Conservation (phyloP, 1,139 yeast genomes). For the Eremothecium coryli region DNA sequence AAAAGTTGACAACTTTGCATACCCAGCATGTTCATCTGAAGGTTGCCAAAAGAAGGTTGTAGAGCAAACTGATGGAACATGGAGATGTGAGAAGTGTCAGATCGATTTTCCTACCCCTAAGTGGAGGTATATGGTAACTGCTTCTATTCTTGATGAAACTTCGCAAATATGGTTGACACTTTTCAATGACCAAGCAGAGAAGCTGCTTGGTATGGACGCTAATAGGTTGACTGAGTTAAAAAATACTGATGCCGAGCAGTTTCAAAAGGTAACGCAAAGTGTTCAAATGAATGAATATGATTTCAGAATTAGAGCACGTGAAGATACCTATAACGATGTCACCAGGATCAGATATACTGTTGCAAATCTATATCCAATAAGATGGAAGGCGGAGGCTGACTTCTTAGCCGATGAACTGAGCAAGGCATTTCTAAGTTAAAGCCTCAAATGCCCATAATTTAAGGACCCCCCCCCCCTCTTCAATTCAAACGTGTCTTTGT, state of each 20-base stretch:
- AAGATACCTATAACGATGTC: slow-evolving; percentile 74
- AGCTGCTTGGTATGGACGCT: slow-evolving; percentile 62
- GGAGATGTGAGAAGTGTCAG: slow-evolving; percentile 95
- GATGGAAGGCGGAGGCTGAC: slow-evolving; percentile 55
- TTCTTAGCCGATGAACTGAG: slow-evolving; percentile 36
- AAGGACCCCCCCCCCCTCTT: no score
- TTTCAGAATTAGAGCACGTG: slow-evolving; percentile 73
- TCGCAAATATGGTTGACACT: slow-evolving; percentile 83
- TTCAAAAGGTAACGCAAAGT: slow-evolving; percentile 41
- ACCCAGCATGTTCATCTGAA: slow-evolving; percentile 78
- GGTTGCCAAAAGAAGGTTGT: slow-evolving; percentile 79
- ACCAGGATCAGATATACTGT: slow-evolving; percentile 70
- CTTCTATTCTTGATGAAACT: slow-evolving; percentile 65
- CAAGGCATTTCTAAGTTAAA: slow-evolving; percentile 10
- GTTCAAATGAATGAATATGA: slow-evolving; percentile 60
- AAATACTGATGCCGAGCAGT: slow-evolving; percentile 40
- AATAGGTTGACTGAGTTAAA: slow-evolving; percentile 49
- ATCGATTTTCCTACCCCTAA: slow-evolving; percentile 56
- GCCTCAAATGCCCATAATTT: no score
- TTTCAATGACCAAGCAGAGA: slow-evolving; percentile 76
- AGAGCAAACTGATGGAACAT: slow-evolving; percentile 61
- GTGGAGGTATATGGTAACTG: slow-evolving; percentile 67
- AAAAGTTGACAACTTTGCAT: slow-evolving; percentile 67
- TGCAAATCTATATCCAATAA: slow-evolving; percentile 44
- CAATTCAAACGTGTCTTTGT: not conserved